Conservation (phyloP, 1,284 basidiomycete species). For the Rhodotorula sp. region DNA sequence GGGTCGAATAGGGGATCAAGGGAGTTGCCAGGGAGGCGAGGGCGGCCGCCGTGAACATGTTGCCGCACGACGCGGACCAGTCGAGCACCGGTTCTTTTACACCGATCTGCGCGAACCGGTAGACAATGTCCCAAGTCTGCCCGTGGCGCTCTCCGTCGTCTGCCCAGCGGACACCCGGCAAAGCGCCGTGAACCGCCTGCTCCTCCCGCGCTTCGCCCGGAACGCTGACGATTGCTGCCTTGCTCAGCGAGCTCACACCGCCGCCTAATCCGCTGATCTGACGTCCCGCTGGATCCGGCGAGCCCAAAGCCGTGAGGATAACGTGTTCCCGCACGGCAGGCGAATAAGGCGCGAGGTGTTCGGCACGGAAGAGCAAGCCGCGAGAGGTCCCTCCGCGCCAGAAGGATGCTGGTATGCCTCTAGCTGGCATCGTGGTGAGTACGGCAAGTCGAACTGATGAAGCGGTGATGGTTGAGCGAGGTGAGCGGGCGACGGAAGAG, state of each 20-base stretch:
- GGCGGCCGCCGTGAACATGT: conserved; percentile 36
- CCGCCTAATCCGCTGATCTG: conserved; percentile 37
- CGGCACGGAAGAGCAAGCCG: conserved; percentile 32
- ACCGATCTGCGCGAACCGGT: conserved; percentile 38
- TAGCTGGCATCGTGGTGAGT: conserved; percentile 12
- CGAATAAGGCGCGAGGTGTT: conserved; percentile 22
- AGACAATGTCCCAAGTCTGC: conserved; percentile 32
- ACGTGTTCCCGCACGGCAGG: conserved; percentile 23
- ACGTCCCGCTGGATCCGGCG: conserved; percentile 31
- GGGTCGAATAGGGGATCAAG: conserved; percentile 32
- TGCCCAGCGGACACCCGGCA: conserved; percentile 34
- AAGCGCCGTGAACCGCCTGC: conserved; percentile 1
- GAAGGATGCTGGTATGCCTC: conserved; percentile 27
- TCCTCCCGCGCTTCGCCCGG: conserved; percentile 26
- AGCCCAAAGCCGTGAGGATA: conserved; percentile 35
- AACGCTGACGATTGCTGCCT: conserved; percentile 26
- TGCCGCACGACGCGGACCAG: conserved; percentile 37
- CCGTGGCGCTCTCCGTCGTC: conserved; percentile 25
- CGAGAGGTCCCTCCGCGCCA: conserved; percentile 39
- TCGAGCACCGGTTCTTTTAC: conserved; percentile 17
- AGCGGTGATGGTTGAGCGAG: background rate
- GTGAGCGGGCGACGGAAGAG: background rate
- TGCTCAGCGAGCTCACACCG: conserved; percentile 30
- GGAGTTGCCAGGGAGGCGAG: conserved; percentile 6
- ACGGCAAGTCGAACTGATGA: background rate